phyloP scores from a whole-genome alignment of 2,329 filamentous ascomycete species.

The Diaporthe ampelina region DNA sequence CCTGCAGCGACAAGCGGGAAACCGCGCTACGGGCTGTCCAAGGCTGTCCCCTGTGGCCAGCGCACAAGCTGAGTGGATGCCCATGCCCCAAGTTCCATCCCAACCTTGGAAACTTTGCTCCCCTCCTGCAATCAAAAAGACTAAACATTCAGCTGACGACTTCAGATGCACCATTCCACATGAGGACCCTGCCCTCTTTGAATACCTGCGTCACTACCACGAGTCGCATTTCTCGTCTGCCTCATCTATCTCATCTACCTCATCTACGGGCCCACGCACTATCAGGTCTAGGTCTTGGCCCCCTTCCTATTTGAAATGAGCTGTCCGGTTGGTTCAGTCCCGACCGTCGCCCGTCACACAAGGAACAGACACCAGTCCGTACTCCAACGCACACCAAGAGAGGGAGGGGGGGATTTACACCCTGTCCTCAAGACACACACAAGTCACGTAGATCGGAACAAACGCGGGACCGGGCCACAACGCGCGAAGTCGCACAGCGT shows the following conservation, averaged over 20 bases:
- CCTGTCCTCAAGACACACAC: neutral
- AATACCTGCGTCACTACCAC: conserved; percentile 12
- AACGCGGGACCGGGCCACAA: conserved; percentile 21
- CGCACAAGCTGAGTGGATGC: conserved; percentile 28
- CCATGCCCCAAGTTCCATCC: conserved; percentile 29
- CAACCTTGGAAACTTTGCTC: conserved; percentile 26
- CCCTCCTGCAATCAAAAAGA: conserved; percentile 41
- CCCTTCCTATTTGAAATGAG: conserved; percentile 24
- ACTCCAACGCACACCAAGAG: neutral
- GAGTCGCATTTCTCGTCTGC: conserved; percentile 17
- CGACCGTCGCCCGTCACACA: conserved; percentile 13
- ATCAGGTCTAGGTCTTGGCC: conserved; percentile 22
- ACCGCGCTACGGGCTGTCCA: conserved; percentile 11
- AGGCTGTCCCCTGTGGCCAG: conserved; percentile 25
- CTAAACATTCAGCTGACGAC: conserved; percentile 41
- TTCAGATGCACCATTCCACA: conserved; percentile 40
- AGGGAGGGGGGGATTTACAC: neutral
- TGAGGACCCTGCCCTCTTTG: conserved; percentile 28
- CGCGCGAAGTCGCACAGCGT: conserved; percentile 30
- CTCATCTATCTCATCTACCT: too few species aligned
- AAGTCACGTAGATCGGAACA: conserved; percentile 10
- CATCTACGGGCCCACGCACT: conserved; percentile 4
- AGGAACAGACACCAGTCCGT: conserved; percentile 2
- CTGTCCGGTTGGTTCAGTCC: conserved; percentile 15
- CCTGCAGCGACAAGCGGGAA: conserved; percentile 1